These are phyloP conservation scores for Colletotrichum liriopes DNA, from an alignment of 2,329 filamentous ascomycete species.

Conservation along the genomic window DNA sequence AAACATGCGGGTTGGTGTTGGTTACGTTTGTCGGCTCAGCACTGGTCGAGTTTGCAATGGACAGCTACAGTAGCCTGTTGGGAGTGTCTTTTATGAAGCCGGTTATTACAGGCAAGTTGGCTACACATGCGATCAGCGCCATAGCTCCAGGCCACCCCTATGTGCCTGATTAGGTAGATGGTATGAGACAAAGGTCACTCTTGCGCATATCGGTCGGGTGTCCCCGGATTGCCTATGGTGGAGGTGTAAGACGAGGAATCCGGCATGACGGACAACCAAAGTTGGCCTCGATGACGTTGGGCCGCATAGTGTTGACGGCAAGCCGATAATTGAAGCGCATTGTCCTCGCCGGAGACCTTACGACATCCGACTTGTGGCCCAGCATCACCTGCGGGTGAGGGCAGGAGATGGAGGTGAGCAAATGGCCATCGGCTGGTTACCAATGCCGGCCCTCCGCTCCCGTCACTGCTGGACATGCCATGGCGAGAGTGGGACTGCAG, in stretches of 20 bases:
- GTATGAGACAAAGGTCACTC: no score
- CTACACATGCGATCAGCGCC: no score
- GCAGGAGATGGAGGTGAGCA: neutral
- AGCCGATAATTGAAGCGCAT: neutral
- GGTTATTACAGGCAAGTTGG: neutral
- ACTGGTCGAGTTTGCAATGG: neutral
- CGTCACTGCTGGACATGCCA: neutral
- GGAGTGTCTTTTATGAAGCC: neutral
- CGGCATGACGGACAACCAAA: neutral
- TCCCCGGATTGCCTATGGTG: no score
- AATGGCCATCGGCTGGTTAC: constrained; percentile 3
- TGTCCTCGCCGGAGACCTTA: neutral
- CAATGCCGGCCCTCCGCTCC: constrained; percentile 5
- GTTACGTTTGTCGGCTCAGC: neutral
- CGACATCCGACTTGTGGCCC: neutral
- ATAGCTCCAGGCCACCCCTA: no score
- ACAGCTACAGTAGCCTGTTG: neutral
- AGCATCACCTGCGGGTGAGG: neutral
- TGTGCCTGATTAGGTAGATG: no score
- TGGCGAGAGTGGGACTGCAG: neutral
- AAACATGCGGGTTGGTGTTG: neutral
- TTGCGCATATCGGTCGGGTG: no score
- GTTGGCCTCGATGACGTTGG: neutral
- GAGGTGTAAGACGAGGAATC: neutral
- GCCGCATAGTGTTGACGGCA: neutral